Evolutionary conservation across 1,139 yeast genomes (phyloP).

Genomic region (Blastobotrys ciferrii): DNA sequence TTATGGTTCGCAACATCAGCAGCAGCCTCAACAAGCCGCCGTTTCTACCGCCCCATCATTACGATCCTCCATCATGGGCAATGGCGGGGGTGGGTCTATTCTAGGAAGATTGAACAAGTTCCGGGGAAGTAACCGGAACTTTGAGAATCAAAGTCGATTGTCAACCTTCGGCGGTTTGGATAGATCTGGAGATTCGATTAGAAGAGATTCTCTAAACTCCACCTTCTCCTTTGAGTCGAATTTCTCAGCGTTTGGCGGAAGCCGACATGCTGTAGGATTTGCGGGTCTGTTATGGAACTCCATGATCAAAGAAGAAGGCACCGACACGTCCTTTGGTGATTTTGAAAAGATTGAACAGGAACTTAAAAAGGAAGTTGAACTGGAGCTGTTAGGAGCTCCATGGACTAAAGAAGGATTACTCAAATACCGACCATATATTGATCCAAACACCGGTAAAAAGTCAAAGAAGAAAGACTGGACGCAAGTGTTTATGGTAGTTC

Average conservation of each 20-base stretch:
- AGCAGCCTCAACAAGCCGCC: not conserved
- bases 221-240: conserved; percentile 31
- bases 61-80: conserved; percentile 13
- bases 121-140: conserved; percentile 19
- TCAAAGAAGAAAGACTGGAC: conserved; percentile 30
- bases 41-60: conserved; percentile 20
- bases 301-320: conserved; percentile 33
- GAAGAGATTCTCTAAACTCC: conserved; percentile 33
- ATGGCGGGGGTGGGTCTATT: conserved; percentile 17
- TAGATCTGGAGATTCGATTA: conserved; percentile 21
- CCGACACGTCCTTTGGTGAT: conserved; percentile 29
- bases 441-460: conserved; percentile 27
- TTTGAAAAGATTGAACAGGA: conserved; percentile 33
- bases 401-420: conserved; percentile 76
- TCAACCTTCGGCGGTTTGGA: conserved; percentile 19
- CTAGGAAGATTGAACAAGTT: conserved; percentile 28
- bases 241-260: conserved; percentile 26
- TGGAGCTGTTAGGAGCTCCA: conserved; percentile 71
- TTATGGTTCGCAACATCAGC: conserved; percentile 6
- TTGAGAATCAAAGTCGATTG: conserved; percentile 29
- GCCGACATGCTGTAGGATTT: conserved; percentile 37
- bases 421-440: conserved; percentile 46
- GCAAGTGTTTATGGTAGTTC: conserved; percentile 34
- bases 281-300: conserved; percentile 37
- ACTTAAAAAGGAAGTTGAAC: conserved; percentile 49